A percentile compares a stretch with the other conserved stretches of the same genome.
phyloP scores from a whole-genome alignment of 306 rosid genomes.

The Fagus sylvatica region DNA sequence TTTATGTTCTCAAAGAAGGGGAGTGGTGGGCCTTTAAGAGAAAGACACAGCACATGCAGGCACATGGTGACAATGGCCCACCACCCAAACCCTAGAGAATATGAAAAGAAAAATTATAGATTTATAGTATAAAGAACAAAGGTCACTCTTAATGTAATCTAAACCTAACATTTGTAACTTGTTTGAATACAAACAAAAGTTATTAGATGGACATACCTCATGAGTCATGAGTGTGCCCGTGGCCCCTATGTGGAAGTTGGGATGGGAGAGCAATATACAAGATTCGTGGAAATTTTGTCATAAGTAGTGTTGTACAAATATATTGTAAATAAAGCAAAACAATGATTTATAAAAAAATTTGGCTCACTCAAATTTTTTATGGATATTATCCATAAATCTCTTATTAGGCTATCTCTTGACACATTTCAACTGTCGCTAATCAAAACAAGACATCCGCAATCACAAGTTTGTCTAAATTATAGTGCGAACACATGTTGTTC shows the following conservation, averaged over 20 bases:
- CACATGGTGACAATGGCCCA: constrained; percentile 92
- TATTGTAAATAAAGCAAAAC: background rate
- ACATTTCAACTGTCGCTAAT: background rate
- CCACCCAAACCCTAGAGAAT: constrained; percentile 61
- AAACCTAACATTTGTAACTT: constrained; percentile 61
- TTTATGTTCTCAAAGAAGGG: constrained; percentile 62
- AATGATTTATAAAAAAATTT: background rate
- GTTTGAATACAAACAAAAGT: constrained; percentile 59
- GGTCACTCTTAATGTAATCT: constrained; percentile 50
- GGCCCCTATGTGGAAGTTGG: constrained; percentile 43
- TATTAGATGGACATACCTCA: constrained; percentile 40
- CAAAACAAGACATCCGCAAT: too few relatives aligned
- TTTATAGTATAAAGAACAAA: constrained; percentile 38
- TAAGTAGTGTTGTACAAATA: background rate
- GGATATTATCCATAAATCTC: background rate
- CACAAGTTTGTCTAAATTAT: too few relatives aligned
- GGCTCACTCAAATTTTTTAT: background rate
- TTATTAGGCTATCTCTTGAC: background rate
- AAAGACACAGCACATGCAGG: constrained; percentile 94
- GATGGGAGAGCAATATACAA: background rate
- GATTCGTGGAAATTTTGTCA: background rate
- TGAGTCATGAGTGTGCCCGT: constrained; percentile 32
- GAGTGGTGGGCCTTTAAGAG: constrained; percentile 69
- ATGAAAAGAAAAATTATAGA: constrained; percentile 16
- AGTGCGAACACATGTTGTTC: too few relatives aligned